Conservation (phyloP, 2,329 filamentous ascomycete genomes). For the Diplodia intermedia region DNA sequence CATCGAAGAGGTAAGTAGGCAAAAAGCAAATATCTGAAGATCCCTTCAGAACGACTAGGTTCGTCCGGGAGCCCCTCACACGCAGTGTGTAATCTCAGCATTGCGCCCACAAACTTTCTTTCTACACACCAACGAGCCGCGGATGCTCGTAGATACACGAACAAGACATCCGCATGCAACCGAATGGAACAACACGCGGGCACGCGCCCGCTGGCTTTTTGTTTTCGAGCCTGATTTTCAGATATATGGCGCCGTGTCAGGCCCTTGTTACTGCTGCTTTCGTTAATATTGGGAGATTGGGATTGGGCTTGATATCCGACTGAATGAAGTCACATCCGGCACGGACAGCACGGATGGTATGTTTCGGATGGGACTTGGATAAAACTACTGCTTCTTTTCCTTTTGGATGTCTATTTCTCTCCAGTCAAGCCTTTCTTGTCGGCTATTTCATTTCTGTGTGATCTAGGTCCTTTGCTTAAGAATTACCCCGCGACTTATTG, state of each 20-base stretch:
- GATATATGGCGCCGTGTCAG: background rate
- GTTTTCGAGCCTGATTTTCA: background rate
- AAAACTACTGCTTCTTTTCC: constrained; percentile 4
- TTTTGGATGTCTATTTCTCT: background rate
- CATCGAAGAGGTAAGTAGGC: constrained; percentile 3
- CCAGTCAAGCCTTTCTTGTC: background rate
- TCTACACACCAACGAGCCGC: background rate
- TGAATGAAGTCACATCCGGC: constrained; percentile 28
- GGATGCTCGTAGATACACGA: constrained; percentile 2
- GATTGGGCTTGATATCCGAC: constrained; percentile 24
- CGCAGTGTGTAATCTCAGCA: background rate
- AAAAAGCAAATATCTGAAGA: background rate
- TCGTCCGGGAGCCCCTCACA: background rate
- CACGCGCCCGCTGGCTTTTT: background rate
- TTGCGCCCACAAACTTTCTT: background rate
- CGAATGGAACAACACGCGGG: background rate
- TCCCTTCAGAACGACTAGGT: background rate
- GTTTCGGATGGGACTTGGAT: constrained; percentile 25
- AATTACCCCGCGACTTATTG: background rate
- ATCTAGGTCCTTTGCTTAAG: background rate
- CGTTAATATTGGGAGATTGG: background rate
- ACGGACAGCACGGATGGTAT: constrained; percentile 14
- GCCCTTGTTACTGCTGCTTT: background rate
- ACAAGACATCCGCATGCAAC: background rate
- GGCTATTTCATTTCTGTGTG: background rate